Conservation (phyloP, 2,329 filamentous ascomycete genomes). For the Colletotrichum tamarilloi region DNA sequence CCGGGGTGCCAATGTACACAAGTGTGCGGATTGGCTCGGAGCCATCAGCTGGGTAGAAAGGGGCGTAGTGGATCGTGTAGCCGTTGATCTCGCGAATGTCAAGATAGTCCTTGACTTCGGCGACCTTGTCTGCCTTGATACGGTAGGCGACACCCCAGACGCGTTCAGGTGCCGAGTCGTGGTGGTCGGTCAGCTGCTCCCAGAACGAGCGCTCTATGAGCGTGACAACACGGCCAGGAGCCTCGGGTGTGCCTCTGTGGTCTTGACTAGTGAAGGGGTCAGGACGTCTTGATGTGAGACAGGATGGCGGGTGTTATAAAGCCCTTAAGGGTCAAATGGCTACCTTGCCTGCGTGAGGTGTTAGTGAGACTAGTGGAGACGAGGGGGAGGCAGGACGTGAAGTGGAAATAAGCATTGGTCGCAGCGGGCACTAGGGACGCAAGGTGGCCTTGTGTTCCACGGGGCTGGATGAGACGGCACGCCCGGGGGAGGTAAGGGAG, state of each 20-base stretch:
- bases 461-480: slow-evolving; percentile 29
- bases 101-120: slow-evolving; percentile 88
- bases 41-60: slow-evolving; percentile 75
- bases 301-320: not conserved
- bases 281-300: not conserved
- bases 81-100: slow-evolving; percentile 98
- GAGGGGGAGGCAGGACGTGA: slow-evolving; percentile 2
- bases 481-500: slow-evolving; percentile 18
- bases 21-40: slow-evolving; percentile 64
- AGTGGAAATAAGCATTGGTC: slow-evolving; percentile 31
- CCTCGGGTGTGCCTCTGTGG: slow-evolving; percentile 89
- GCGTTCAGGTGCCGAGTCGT: slow-evolving; percentile 68
- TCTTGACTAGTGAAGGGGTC: slow-evolving; percentile 75
- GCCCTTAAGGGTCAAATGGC: not conserved
- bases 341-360: slow-evolving; percentile 47
- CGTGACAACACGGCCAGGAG: slow-evolving; percentile 91
- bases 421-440: slow-evolving; percentile 16
- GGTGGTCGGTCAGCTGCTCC: slow-evolving; percentile 78
- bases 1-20: slow-evolving; percentile 94
- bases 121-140: slow-evolving; percentile 77
- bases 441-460: slow-evolving; percentile 8
- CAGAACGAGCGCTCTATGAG: slow-evolving; percentile 88
- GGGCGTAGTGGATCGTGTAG: slow-evolving; percentile 91
- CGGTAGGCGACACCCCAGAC: slow-evolving; percentile 97
- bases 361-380: slow-evolving; percentile 23